Evolutionary conservation across 2,329 filamentous ascomycete genomes (phyloP), one percentile per base, ranked within the genome.

Genomic region (Aspergillus clavatus): DNA sequence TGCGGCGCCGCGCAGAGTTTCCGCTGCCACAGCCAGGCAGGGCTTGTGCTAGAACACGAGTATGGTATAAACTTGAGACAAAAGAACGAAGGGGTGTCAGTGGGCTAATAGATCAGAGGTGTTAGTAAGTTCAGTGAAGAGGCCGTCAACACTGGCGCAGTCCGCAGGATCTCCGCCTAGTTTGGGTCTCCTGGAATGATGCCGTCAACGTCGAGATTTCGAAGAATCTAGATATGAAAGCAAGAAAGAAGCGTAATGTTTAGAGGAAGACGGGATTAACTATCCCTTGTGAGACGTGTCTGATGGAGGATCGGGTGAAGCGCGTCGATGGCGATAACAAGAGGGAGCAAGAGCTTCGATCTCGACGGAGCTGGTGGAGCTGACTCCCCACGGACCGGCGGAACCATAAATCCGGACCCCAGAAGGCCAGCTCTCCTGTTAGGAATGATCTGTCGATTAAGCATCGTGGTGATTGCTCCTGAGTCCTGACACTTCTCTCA

Each of bases 21-120:
- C 46, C 42, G 47, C 55, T 48, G 48, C 51, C 56, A 57, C 56
- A 58, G 54, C 39, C 44, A 51, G 46, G 52, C 52, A 52, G 47
- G 48, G 22, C 43, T 42, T 29, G 40, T 42, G 49, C 51, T 52
- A 54, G 40, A 47, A 45, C 49, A 53, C 54, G 55, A 38, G 51
- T 48, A 41, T 45, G 50, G 51, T 40, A 53, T 19, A 53, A 43
- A 42, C 48, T 47, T 49, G 48, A 50, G 45, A 43, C 38, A 31
- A 52, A 46, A 56, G 43, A 33, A 8, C 48, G 44, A 55, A 41
- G 23, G 40, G 47, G 40, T 31, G 26, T 37, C 41, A 48, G 42
- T 23, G 42, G 38, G 46, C 36, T 43, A 50, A 45, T 40, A 44
- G 46, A 27, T 33, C 37, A 48, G 35, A 39, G 45, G 27, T 42